Evolutionary conservation across 2,329 filamentous ascomycete genomes (phyloP), one percentile per base, ranked within the genome.

Genomic region (Diaporthe longicolla): DNA sequence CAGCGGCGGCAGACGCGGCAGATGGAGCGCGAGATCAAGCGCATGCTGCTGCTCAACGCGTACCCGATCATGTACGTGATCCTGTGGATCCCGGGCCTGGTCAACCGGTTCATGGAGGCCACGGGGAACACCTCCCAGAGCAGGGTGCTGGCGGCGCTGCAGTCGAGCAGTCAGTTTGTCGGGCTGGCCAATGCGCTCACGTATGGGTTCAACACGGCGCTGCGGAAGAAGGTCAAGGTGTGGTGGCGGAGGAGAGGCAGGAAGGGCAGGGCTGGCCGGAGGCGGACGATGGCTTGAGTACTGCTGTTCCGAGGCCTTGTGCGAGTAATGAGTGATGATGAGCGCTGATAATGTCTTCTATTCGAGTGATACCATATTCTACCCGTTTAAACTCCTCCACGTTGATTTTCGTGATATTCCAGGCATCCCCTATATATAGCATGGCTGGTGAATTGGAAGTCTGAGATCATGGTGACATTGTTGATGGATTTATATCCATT

Each of bases 41-140:
- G 79, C 63, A 80, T 84, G 75, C 78, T 84, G 26, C 75, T 83
- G 10, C 77, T 84, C 66, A 83, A 83, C 70, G 82, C 81, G 1
- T 84, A 84, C 65, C 82, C 83, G 0, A 80, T 83, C 58, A 79
- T 79, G 50, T 84, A 83, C 76, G 80, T 84, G 57, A 61, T 83
- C 7, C 79, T 84, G n/a, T 84, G 81, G 82, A 78, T 84, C 9
- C 83, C 83, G 0, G 83, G 83, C 8, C 80, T 84, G 70, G 73
- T 77, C 48, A 84, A 83, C 77, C 79, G 81, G 37, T 68, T 81
- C 54, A 78, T 77, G 54, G 82, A 82, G 75, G 79, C 76, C 35
- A 77, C 78, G 2, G 81, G 77, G 19, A 65, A 76, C 13, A 55
- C 35, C 3, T 45, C 43, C 4, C 40, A 72, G 48, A 68, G 71